These are phyloP conservation scores for Aphanomyces euteiches DNA, from an alignment of 352 stramenopile genomes.

Conservation along the genomic window DNA sequence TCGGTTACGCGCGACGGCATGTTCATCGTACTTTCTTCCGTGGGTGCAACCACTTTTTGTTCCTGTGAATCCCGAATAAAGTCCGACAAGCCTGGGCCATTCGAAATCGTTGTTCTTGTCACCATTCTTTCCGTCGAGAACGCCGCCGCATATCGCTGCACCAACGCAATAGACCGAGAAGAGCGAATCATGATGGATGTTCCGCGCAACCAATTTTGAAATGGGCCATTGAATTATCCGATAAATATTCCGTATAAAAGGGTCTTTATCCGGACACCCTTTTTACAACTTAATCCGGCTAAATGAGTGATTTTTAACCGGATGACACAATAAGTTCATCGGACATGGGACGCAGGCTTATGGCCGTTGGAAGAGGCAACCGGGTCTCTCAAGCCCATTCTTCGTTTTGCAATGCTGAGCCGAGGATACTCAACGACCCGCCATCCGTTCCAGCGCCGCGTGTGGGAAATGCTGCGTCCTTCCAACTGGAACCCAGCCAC, in stretches of 20 bases:
- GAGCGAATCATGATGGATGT: neutral
- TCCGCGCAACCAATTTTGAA: neutral
- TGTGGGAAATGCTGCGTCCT: slow-evolving; percentile 54
- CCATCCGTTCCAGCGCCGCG: slow-evolving; percentile 15
- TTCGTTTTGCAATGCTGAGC: neutral
- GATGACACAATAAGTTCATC: too few species aligned
- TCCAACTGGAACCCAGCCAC: slow-evolving; percentile 57
- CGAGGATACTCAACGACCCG: neutral
- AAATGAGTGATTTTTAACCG: neutral
- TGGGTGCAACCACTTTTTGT: slow-evolving; percentile 31
- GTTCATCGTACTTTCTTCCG: slow-evolving; percentile 71
- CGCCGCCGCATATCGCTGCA: neutral
- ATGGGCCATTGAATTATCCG: neutral
- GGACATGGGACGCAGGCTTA: too few species aligned
- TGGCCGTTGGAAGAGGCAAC: neutral
- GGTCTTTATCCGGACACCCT: too few species aligned
- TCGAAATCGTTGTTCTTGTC: slow-evolving; percentile 5
- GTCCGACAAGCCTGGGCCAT: slow-evolving; percentile 56
- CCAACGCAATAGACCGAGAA: neutral
- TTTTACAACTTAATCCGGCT: neutral
- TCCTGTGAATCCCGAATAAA: slow-evolving; percentile 59
- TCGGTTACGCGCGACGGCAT: slow-evolving; percentile 47
- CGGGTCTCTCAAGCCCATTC: neutral
- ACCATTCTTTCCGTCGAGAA: slow-evolving; percentile 10
- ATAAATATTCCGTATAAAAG: too few species aligned